Conservation (phyloP, 2,329 filamentous ascomycete genomes). For the Fusarium nanum region DNA sequence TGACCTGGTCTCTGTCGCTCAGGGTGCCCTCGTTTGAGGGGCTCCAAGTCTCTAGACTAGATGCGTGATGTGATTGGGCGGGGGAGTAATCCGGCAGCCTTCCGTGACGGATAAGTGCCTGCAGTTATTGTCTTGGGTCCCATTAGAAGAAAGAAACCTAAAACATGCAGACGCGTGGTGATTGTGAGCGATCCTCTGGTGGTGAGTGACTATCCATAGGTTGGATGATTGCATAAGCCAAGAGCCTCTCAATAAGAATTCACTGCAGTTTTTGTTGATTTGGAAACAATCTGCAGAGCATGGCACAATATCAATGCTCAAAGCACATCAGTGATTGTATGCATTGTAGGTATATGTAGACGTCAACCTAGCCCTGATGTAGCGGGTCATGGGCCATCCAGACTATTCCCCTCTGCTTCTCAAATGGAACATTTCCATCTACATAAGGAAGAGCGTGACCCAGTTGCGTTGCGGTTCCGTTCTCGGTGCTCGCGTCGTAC, state of each 20-base stretch:
- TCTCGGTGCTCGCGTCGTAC: constrained; percentile 6
- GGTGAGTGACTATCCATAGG: not conserved
- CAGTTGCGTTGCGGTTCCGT: constrained; percentile 15
- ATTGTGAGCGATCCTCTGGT: not conserved
- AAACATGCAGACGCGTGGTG: constrained; percentile 1
- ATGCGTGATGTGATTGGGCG: constrained; percentile 26
- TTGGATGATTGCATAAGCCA: constrained; percentile 1
- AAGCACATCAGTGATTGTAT: constrained; percentile 5
- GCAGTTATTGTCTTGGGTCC: constrained; percentile 17
- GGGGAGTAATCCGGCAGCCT: constrained; percentile 14
- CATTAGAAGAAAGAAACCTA: constrained; percentile 6
- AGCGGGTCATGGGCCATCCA: constrained; percentile 18
- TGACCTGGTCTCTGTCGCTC: constrained; percentile 10
- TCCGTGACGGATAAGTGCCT: constrained; percentile 33
- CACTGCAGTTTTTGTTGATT: not conserved
- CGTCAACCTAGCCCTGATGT: constrained; percentile 13
- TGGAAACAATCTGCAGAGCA: not conserved
- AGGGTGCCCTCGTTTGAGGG: constrained; percentile 23
- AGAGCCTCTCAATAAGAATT: not conserved
- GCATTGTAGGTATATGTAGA: not conserved
- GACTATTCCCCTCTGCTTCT: constrained; percentile 2
- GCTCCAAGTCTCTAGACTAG: not conserved
- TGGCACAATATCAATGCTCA: not conserved
- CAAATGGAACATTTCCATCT: constrained; percentile 1
- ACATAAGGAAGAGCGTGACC: constrained; percentile 9